phyloP scores from a whole-genome alignment of 306 rosid genomes.

The Alnus rubra region DNA sequence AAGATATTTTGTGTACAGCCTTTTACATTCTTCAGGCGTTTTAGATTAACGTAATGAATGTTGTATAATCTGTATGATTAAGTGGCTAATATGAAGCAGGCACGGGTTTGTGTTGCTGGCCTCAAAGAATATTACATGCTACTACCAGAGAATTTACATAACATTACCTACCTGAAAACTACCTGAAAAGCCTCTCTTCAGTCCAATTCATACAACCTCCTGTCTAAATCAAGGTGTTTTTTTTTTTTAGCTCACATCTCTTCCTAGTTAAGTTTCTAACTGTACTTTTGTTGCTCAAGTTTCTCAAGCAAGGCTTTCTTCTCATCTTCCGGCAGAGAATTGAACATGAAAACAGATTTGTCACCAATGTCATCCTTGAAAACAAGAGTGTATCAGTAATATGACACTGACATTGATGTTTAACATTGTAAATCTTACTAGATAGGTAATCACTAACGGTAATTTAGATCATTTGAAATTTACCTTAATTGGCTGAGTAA shows the following conservation, averaged over 20 bases:
- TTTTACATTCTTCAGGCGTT: background rate
- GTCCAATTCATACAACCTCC: background rate
- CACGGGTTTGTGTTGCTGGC: background rate
- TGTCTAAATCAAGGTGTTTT: background rate
- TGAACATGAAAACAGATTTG: slow-evolving; percentile 85
- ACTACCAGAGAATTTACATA: background rate
- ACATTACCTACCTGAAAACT: background rate
- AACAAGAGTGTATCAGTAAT: slow-evolving; percentile 24
- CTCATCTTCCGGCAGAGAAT: slow-evolving; percentile 63
- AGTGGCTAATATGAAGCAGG: background rate
- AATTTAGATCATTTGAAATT: slow-evolving; percentile 7
- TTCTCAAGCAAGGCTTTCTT: slow-evolving; percentile 62
- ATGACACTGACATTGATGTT: background rate
- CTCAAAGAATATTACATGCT: background rate
- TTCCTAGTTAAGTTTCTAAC: slow-evolving; percentile 23
- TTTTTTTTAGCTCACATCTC: background rate
- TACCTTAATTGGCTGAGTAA: slow-evolving; percentile 91
- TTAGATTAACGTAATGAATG: background rate
- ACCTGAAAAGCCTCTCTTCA: slow-evolving; percentile 1
- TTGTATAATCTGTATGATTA: background rate
- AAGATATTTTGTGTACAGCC: background rate
- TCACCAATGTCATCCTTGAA: slow-evolving; percentile 90
- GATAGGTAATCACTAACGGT: slow-evolving; percentile 3
- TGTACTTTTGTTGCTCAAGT: slow-evolving; percentile 54
- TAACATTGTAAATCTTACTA: background rate